These are phyloP conservation scores for Cochlearia excelsa DNA, from an alignment of 345 rosid genomes.

Conservation along the genomic window DNA sequence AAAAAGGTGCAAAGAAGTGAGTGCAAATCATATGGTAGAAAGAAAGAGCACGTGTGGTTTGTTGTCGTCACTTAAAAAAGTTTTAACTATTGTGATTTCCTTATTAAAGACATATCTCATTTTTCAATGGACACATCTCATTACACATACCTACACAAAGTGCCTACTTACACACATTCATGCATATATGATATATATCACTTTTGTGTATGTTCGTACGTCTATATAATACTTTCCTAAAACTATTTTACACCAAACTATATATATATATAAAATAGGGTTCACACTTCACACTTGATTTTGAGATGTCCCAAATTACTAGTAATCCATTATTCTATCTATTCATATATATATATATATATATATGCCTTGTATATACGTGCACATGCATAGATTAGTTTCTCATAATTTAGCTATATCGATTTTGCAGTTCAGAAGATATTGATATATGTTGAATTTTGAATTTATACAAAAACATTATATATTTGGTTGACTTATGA, in stretches of 20 bases:
- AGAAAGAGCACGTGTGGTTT: constrained; percentile 38
- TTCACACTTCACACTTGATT: constrained; percentile 18
- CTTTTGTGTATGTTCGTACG: constrained; percentile 5
- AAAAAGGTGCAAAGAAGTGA: no score
- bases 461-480: no score
- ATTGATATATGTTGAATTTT: no score
- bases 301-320: constrained; percentile 19
- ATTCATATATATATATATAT: no score
- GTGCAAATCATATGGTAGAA: constrained; percentile 21
- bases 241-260: constrained; percentile 9
- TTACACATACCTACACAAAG: constrained; percentile 29
- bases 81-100: constrained; percentile 28
- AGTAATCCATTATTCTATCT: background rate
- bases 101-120: constrained; percentile 26
- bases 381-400: no score
- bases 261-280: constrained; percentile 1
- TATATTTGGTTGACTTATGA: no score
- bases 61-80: constrained; percentile 26
- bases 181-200: constrained; percentile 12
- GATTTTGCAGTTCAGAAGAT: no score
- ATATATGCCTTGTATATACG: no score
- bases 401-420: no score
- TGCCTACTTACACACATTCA: constrained; percentile 30
- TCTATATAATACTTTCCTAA: constrained; percentile 11
- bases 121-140: constrained; percentile 30